phyloP scores from a whole-genome alignment of 305 asterid species.

The Solanum hybrid region DNA sequence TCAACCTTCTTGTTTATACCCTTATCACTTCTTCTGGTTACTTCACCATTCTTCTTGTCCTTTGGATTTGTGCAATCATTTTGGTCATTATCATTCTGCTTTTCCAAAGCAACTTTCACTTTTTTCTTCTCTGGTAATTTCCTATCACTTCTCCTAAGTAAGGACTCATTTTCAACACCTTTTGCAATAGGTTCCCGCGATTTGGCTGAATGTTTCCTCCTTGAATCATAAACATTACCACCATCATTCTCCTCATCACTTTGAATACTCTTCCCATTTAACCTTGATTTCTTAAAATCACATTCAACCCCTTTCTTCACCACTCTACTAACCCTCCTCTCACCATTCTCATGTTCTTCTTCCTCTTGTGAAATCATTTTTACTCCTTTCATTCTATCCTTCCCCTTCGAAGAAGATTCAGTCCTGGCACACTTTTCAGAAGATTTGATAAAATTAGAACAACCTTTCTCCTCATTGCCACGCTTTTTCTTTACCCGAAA shows the following conservation, averaged over 20 bases:
- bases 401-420: neutral
- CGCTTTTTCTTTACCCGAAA: neutral
- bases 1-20: neutral
- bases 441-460: neutral
- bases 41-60: neutral
- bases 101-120: neutral
- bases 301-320: neutral
- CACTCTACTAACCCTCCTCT: conserved; percentile 6
- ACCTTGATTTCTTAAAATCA: neutral
- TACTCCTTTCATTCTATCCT: neutral
- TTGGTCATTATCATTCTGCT: neutral
- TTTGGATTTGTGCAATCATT: neutral
- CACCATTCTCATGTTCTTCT: neutral
- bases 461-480: neutral
- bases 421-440: neutral
- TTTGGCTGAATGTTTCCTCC: neutral
- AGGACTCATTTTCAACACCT: neutral
- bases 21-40: too few relatives aligned
- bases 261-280: neutral
- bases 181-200: neutral
- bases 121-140: neutral
- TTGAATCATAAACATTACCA: neutral
- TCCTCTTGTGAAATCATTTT: neutral
- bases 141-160: neutral
- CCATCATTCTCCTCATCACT: neutral